Conservation (phyloP, 192 early-diverging fungal species). For the Powellomyces hirtus region DNA sequence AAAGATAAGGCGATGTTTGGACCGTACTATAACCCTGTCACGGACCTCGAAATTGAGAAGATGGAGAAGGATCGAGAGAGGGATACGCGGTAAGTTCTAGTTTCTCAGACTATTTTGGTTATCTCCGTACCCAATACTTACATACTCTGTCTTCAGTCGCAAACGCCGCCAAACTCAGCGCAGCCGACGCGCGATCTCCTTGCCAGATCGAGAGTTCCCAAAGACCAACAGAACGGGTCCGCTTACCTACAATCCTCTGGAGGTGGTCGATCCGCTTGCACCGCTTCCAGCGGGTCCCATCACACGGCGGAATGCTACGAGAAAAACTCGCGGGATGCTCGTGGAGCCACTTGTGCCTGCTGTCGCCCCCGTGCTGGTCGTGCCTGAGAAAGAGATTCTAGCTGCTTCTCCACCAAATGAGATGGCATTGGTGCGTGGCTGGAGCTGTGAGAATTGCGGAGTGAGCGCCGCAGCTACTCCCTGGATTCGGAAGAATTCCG, state of each 20-base stretch:
- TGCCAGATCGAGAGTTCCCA: slow-evolving; percentile 67
- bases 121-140: not conserved
- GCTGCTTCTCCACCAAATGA: not conserved
- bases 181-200: slow-evolving; percentile 50
- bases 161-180: slow-evolving; percentile 82
- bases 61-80: slow-evolving; percentile 81
- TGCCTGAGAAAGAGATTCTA: not conserved
- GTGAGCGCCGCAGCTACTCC: slow-evolving; percentile 16
- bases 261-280: not conserved
- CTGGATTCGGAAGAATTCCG: slow-evolving; percentile 29
- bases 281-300: not conserved
- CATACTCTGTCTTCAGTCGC: slow-evolving; percentile 44
- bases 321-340: not conserved
- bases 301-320: not conserved
- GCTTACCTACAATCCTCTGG: not conserved
- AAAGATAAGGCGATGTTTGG: slow-evolving; percentile 29
- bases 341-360: not conserved
- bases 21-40: slow-evolving; percentile 24
- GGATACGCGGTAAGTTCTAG: slow-evolving; percentile 46
- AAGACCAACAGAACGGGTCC: slow-evolving; percentile 62
- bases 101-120: not conserved
- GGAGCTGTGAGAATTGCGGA: slow-evolving; percentile 36
- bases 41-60: slow-evolving; percentile 60
- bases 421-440: not conserved
- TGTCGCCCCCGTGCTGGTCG: not conserved